phyloP scores from a whole-genome alignment of 345 rosid species.

The Salix purpurea region DNA sequence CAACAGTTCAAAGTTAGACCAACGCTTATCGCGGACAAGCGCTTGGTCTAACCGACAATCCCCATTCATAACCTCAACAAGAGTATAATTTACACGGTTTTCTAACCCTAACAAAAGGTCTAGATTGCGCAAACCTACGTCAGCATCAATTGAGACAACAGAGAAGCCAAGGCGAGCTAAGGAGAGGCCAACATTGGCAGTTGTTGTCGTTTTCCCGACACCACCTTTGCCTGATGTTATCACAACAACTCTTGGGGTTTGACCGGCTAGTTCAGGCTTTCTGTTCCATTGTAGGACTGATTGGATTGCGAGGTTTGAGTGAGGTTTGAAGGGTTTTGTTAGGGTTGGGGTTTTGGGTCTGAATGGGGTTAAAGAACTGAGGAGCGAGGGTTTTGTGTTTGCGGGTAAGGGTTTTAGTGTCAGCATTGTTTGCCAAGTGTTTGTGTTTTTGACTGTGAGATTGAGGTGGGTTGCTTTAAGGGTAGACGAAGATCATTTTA shows the following conservation, averaged over 20 bases:
- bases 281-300: slow-evolving; percentile 90
- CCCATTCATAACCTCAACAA: slow-evolving; percentile 83
- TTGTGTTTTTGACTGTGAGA: not conserved
- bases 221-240: slow-evolving; percentile 99
- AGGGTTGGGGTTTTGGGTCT: slow-evolving; percentile 21
- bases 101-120: slow-evolving; percentile 93
- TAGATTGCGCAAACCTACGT: slow-evolving; percentile 90
- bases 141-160: slow-evolving; percentile 88
- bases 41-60: slow-evolving; percentile 97
- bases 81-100: slow-evolving; percentile 90
- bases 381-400: slow-evolving; percentile 31
- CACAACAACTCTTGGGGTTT: slow-evolving; percentile 91
- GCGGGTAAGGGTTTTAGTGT: slow-evolving; percentile 34
- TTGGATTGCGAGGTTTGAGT: slow-evolving; percentile 19
- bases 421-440: slow-evolving; percentile 30
- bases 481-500: slow-evolving; percentile 11
- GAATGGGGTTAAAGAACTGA: slow-evolving; percentile 23
- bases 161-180: slow-evolving; percentile 90
- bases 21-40: slow-evolving; percentile 83
- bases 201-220: slow-evolving; percentile 92
- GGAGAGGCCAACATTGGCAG: slow-evolving; percentile 98
- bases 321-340: slow-evolving; percentile 11
- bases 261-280: slow-evolving; percentile 86
- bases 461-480: not conserved
- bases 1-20: slow-evolving; percentile 89